Conservation (phyloP, 2,329 filamentous ascomycete species). For the Leptosphaerulina australis region DNA sequence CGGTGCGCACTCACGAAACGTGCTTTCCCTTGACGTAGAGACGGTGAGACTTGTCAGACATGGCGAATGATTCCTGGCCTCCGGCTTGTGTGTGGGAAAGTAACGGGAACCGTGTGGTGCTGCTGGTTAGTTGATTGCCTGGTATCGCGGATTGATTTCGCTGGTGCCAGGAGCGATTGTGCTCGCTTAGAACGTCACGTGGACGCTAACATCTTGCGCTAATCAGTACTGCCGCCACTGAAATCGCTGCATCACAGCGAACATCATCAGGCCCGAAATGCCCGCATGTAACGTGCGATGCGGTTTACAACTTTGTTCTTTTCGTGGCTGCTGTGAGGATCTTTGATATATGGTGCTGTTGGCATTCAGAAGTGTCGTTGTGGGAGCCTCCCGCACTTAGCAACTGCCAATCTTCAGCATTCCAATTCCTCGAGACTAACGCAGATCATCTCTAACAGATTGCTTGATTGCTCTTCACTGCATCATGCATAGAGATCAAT, state of each 20-base stretch:
- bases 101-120: slow-evolving; percentile 38
- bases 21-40: slow-evolving; percentile 76
- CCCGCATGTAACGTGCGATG: too few relatives aligned
- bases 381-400: slow-evolving; percentile 7
- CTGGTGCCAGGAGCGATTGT: not conserved
- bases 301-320: too few relatives aligned
- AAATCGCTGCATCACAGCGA: too few relatives aligned
- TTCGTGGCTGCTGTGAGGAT: not conserved
- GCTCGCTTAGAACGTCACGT: not conserved
- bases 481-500: too few relatives aligned
- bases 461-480: not conserved
- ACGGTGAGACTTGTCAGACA: slow-evolving; percentile 49
- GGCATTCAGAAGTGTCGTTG: not conserved
- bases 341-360: not conserved
- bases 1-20: slow-evolving; percentile 80
- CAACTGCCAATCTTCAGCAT: not conserved
- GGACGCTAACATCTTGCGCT: not conserved
- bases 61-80: slow-evolving; percentile 44
- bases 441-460: not conserved
- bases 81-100: slow-evolving; percentile 33
- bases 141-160: too few relatives aligned
- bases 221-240: not conserved
- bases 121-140: slow-evolving; percentile 39
- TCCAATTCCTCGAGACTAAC: not conserved
- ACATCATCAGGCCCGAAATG: too few relatives aligned